phyloP scores from a whole-genome alignment of 1,284 basidiomycete species.

The Ganoderma meredithae region DNA sequence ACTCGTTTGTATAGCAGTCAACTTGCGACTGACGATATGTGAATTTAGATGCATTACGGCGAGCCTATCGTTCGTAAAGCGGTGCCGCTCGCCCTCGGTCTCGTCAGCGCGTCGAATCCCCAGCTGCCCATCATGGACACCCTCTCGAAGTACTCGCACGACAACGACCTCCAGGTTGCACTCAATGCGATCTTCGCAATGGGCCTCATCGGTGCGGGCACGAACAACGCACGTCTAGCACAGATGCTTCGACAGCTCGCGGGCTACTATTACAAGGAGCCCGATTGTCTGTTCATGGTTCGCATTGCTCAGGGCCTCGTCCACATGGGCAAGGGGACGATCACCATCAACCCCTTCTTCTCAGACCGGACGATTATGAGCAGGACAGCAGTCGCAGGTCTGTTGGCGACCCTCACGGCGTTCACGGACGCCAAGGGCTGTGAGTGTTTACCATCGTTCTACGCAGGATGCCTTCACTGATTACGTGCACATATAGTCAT shows the following conservation, averaged over 20 bases:
- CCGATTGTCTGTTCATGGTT: slow-evolving; percentile 97
- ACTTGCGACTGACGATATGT: slow-evolving; percentile 16
- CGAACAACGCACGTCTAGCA: slow-evolving; percentile 96
- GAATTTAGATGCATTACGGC: slow-evolving; percentile 93
- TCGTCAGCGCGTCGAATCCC: slow-evolving; percentile 96
- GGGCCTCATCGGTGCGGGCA: slow-evolving; percentile 98
- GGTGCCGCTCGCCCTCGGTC: slow-evolving; percentile 95
- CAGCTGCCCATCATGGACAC: slow-evolving; percentile 97
- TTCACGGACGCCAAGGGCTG: slow-evolving; percentile 95
- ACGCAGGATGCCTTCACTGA: neutral
- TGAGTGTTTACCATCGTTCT: slow-evolving; percentile 54
- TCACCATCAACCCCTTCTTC: slow-evolving; percentile 99
- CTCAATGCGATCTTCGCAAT: slow-evolving; percentile 98
- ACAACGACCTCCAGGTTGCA: slow-evolving; percentile 96
- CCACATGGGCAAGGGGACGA: slow-evolving; percentile 99
- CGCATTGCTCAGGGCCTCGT: slow-evolving; percentile 96
- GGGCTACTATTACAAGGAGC: slow-evolving; percentile 97
- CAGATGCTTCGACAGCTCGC: slow-evolving; percentile 98
- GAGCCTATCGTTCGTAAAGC: slow-evolving; percentile 92
- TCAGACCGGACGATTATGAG: slow-evolving; percentile 92
- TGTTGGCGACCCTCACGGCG: slow-evolving; percentile 88
- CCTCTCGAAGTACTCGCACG: slow-evolving; percentile 99
- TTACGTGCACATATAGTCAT: slow-evolving; percentile 64
- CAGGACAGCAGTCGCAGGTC: slow-evolving; percentile 89
- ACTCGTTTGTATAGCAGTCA: neutral